Percentiles rank a stretch among this genome's conserved stretches.
phyloP scores from a whole-genome alignment of 2,329 filamentous ascomycete genomes.

The Ploettnerulaceae sp. region DNA sequence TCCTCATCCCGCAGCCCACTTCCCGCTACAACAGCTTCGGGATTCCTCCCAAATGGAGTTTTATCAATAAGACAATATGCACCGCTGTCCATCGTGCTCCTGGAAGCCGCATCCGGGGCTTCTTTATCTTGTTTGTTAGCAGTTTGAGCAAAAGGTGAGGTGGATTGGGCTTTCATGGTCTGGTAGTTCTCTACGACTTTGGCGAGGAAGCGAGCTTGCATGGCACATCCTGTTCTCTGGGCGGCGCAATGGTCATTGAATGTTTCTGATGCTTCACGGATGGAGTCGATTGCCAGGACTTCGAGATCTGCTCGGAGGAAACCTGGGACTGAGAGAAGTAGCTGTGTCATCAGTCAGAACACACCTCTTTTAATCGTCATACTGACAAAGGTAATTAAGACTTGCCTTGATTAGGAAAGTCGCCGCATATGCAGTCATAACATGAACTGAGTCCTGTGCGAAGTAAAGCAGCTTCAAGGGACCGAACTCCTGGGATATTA shows the following conservation, averaged over 20 bases:
- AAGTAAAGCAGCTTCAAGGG: conserved; percentile 36
- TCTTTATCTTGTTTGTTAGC: background rate
- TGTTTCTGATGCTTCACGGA: conserved; percentile 15
- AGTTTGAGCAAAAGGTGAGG: background rate
- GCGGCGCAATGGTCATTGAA: conserved; percentile 33
- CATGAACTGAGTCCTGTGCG: conserved; percentile 40
- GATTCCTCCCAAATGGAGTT: background rate
- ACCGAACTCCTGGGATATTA: conserved; percentile 35
- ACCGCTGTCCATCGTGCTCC: no score
- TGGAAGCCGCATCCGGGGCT: no score
- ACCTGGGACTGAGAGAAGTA: conserved; percentile 21
- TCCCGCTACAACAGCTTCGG: background rate
- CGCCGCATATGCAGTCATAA: conserved; percentile 40
- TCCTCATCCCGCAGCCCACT: background rate
- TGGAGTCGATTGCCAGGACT: conserved; percentile 12
- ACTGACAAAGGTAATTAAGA: conserved; percentile 8
- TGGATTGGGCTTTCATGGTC: conserved; percentile 3
- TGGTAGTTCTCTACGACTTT: conserved; percentile 26
- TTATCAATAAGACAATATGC: no score
- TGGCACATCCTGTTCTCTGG: conserved; percentile 29
- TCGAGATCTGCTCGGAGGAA: conserved; percentile 20
- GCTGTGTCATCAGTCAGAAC: conserved; percentile 7
- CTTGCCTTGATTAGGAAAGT: conserved; percentile 39
- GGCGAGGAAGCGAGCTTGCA: conserved; percentile 34
- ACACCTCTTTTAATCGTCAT: background rate